Conservation (phyloP, 352 stramenopile species). For the Phytophthora sojae region DNA sequence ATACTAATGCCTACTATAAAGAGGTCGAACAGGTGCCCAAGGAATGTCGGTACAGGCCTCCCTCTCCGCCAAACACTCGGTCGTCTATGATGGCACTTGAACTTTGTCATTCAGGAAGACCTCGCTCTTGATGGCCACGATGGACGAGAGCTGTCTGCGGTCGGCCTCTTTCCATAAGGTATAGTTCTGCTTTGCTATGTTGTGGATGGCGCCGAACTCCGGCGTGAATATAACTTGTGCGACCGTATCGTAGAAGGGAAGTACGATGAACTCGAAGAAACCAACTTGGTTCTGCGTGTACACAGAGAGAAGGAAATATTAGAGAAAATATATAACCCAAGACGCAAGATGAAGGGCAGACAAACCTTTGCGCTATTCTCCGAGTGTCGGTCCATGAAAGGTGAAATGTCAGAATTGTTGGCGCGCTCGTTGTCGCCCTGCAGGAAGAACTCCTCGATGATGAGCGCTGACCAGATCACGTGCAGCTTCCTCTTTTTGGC, state of each 20-base stretch:
- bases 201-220: conserved; percentile 76
- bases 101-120: conserved; percentile 80
- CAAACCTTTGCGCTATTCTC: conserved; percentile 88
- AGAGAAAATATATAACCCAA: conserved; percentile 3
- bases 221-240: conserved; percentile 79
- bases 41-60: conserved; percentile 17
- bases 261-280: conserved; percentile 88
- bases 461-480: conserved; percentile 92
- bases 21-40: conserved; percentile 30
- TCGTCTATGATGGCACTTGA: conserved; percentile 54
- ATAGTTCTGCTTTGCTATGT: conserved; percentile 87
- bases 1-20: conserved; percentile 45
- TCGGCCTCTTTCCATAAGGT: conserved; percentile 88
- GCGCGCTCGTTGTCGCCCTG: conserved; percentile 95
- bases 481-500: conserved; percentile 86
- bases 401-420: conserved; percentile 88
- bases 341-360: background rate
- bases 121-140: conserved; percentile 82
- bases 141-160: conserved; percentile 79
- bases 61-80: conserved; percentile 24
- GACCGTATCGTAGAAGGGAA: conserved; percentile 84
- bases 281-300: conserved; percentile 79
- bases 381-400: conserved; percentile 92
- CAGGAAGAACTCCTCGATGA: conserved; percentile 95
- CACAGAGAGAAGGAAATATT: background rate